phyloP scores from a whole-genome alignment of 1,139 yeast genomes.

The Taphrina populina region DNA sequence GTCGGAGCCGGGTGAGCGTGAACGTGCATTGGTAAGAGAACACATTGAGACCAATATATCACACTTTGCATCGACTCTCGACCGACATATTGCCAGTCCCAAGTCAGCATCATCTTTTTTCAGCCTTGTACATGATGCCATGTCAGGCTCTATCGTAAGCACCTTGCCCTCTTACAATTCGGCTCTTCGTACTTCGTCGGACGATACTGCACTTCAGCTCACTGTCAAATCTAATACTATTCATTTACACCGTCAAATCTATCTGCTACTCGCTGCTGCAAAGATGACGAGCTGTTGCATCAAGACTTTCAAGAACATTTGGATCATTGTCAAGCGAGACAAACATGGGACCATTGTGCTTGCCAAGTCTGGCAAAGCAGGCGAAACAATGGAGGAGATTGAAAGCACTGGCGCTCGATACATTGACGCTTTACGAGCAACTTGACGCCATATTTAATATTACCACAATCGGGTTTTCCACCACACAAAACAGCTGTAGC shows the following conservation, averaged over 20 bases:
- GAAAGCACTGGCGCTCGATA: background rate
- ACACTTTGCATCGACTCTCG: background rate
- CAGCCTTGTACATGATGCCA: slow-evolving; percentile 11
- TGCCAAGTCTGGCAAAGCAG: slow-evolving; percentile 13
- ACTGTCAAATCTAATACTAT: slow-evolving; percentile 15
- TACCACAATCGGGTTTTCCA: too few species aligned
- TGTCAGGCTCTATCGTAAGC: slow-evolving; percentile 5
- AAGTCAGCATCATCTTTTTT: slow-evolving; percentile 8
- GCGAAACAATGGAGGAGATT: slow-evolving; percentile 25
- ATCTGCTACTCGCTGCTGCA: background rate
- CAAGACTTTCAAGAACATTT: slow-evolving; percentile 12
- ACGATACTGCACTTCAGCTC: slow-evolving; percentile 15
- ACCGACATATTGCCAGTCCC: background rate
- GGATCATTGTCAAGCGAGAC: slow-evolving; percentile 14
- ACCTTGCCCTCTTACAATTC: slow-evolving; percentile 8
- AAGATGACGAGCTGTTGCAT: background rate
- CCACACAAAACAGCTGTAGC: too few species aligned
- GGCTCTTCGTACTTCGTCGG: background rate
- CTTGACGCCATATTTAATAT: too few species aligned
- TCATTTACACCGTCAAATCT: slow-evolving; percentile 19
- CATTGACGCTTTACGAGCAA: too few species aligned
- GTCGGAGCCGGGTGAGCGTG: slow-evolving; percentile 2
- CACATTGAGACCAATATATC: background rate
- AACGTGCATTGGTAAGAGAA: slow-evolving; percentile 1
- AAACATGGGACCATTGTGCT: slow-evolving; percentile 6